These are phyloP conservation scores for Pseudogymnoascus sp. DNA, from an alignment of 2,329 filamentous ascomycete genomes.

Conservation along the genomic window DNA sequence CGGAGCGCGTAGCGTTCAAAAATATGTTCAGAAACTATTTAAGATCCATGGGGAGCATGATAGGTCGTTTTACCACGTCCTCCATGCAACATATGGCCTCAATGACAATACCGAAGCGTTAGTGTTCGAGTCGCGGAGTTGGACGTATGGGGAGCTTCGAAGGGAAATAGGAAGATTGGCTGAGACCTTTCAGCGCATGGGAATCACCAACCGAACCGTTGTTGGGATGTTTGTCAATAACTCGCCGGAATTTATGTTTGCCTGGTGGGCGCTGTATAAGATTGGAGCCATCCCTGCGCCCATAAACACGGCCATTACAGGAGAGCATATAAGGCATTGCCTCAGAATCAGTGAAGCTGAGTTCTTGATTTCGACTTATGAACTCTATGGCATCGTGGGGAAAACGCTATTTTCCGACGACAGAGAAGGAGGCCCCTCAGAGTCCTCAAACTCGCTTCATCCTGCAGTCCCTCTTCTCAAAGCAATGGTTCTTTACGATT, in stretches of 20 bases:
- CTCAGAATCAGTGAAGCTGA: background rate
- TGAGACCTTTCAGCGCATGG: background rate
- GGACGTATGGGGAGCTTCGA: background rate
- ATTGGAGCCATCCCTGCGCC: background rate
- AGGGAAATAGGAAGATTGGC: background rate
- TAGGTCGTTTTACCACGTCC: background rate
- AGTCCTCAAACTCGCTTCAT: background rate
- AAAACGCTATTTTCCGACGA: background rate
- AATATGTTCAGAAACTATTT: background rate
- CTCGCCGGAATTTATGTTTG: background rate
- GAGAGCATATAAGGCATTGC: background rate
- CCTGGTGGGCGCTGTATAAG: slow-evolving; percentile 1
- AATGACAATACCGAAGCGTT: background rate
- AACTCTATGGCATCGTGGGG: background rate
- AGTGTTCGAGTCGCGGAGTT: background rate
- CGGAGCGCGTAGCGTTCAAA: background rate
- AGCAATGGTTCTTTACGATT: background rate
- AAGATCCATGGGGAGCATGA: background rate
- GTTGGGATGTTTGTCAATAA: background rate
- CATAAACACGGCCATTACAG: background rate
- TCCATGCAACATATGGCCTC: background rate
- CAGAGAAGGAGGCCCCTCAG: background rate
- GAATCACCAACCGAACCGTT: background rate
- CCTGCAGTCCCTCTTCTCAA: background rate
- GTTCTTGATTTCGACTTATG: background rate